Evolutionary conservation across 2,329 filamentous ascomycete species (phyloP).

Genomic region (Colletotrichum eremochloae): DNA sequence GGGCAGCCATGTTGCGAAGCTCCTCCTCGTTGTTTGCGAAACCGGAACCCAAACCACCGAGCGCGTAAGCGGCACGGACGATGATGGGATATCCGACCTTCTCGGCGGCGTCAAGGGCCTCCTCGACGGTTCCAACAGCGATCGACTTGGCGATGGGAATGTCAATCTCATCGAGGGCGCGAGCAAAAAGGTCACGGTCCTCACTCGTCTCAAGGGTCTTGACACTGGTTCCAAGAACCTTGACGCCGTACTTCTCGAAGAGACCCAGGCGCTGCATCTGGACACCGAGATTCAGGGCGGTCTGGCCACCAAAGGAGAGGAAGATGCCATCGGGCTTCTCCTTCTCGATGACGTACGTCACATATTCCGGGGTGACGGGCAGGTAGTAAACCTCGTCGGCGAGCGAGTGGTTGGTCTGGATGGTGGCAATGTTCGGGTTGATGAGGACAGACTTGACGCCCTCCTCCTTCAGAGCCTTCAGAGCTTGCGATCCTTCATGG

Average conservation of each 20-base stretch:
- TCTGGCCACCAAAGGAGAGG: slow-evolving; percentile 97
- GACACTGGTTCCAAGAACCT: slow-evolving; percentile 94
- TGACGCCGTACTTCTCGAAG: slow-evolving; percentile 95
- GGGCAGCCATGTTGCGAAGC: slow-evolving; percentile 91
- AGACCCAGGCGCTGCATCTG: slow-evolving; percentile 97
- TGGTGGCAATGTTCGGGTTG: slow-evolving; percentile 98
- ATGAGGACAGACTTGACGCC: slow-evolving; percentile 92
- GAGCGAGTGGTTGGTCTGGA: slow-evolving; percentile 96
- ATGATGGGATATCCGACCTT: slow-evolving; percentile 97
- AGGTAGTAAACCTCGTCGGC: slow-evolving; percentile 99
- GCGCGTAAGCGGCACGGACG: slow-evolving; percentile 94
- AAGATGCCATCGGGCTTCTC: slow-evolving; percentile 98
- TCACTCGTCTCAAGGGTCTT: slow-evolving; percentile 94
- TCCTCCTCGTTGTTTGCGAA: slow-evolving; percentile 96
- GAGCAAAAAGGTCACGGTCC: slow-evolving; percentile 95
- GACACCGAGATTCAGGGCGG: slow-evolving; percentile 94
- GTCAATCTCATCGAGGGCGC: slow-evolving; percentile 95
- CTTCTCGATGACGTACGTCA: slow-evolving; percentile 95
- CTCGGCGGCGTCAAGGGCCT: slow-evolving; percentile 88
- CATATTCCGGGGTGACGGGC: slow-evolving; percentile 97
- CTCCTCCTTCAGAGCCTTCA: slow-evolving; percentile 97
- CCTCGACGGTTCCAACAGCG: slow-evolving; percentile 90
- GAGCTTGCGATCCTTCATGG: slow-evolving; percentile 85
- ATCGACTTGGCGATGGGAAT: slow-evolving; percentile 98
- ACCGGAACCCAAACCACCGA: slow-evolving; percentile 95